Base-by-base conservation (phyloP, 768 basidiomycete genomes). In the Hypholoma fasciculare region DNA sequence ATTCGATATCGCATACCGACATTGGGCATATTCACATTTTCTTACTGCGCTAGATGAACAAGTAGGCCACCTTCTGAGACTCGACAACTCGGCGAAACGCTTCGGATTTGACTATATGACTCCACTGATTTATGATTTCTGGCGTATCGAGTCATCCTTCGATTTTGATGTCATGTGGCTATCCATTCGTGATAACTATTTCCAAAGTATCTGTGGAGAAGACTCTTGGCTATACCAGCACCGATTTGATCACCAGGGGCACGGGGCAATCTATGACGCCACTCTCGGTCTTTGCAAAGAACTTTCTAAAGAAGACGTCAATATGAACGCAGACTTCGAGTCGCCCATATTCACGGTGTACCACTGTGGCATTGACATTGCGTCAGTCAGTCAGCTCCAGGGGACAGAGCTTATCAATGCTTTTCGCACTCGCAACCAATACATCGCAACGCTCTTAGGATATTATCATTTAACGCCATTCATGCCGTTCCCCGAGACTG, bases 111-210 rank as follows among this genome's bases (percentile, higher is more conserved):
- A 42, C 49, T 56, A 56, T n/a, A 56, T 56, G 47, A 17, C 37
- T 11, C 38, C 20, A 12, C 13, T 49, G 9, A 56, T 56, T 17
- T 49, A 49, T 7, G 27, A 39, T 17, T 42, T 49, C 38, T 56
- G 55, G 55, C 16, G 49, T 6, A 11, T 56, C n/a, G 26, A 49
- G 19, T 37, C 55, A 13, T 56, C 48, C 11, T 43, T 56, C 23
- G 55, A 56, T 20, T 56, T 56, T 34, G 55, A 56, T 16, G 26
- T 49, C 16, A 36, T 30, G 14, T 56, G 55, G 55, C 26, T 56
- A 16, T 56, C 48, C 16, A 19, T 56, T 19, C 48, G 55, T 3
- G 55, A 56, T 27, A 56, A 56, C 16, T 56, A 56, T 43, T 56
- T 56, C 16, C 37, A 56, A 38, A 56, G 48, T 26, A 49, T 38